Evolutionary conservation across 139 green algal genomes (phyloP), one percentile per base, ranked within the genome.

Genomic region (Klebsormidium nitens): DNA sequence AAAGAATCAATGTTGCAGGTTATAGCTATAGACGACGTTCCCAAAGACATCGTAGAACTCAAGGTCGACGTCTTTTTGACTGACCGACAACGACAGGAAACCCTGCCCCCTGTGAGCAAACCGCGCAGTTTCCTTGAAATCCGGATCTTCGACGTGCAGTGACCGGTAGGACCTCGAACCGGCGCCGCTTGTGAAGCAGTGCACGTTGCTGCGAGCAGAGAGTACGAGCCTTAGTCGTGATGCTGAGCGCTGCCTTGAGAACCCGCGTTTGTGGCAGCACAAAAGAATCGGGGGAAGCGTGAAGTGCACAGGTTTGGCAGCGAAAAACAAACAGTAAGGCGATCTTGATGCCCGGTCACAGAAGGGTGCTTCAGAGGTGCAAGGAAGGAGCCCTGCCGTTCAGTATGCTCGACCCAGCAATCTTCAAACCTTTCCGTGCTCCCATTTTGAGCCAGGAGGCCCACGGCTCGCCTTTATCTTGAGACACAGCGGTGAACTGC

Each of bases 181-280:
- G n/a, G 59, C 73, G 17, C 73, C 73, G 17, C 42, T 75, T 6
- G 72, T 81, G 47, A 81, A 11, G 29, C 50, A 72, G 3, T 39
- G 55, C 38, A 77, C 38, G 28, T 29, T 19, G 32, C 66, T 72
- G 64, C 64, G 28, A n/a, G 31, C 17, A 39, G 29, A 14, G 14
- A 69, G 61, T 26, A 19, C 42, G 47, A 69, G 44, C 47, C 14
- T 64, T 17, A 71, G 14, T 71, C 14, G 61, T 17, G 14, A 49
- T 14, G 11, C 59, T n/a, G n/a, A n/a, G n/a, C n/a, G n/a, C n/a
- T n/a, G n/a, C n/a, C n/a, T n/a, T n/a, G n/a, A n/a, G n/a, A n/a
- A n/a, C n/a, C n/a, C n/a, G n/a, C n/a, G n/a, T n/a, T n/a, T n/a
- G n/a, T n/a, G n/a, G n/a, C n/a, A n/a, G n/a, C n/a, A n/a, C n/a